These are phyloP conservation scores for Tuber melanosporum DNA, from an alignment of 495 filamentous ascomycete genomes.

Conservation along the genomic window DNA sequence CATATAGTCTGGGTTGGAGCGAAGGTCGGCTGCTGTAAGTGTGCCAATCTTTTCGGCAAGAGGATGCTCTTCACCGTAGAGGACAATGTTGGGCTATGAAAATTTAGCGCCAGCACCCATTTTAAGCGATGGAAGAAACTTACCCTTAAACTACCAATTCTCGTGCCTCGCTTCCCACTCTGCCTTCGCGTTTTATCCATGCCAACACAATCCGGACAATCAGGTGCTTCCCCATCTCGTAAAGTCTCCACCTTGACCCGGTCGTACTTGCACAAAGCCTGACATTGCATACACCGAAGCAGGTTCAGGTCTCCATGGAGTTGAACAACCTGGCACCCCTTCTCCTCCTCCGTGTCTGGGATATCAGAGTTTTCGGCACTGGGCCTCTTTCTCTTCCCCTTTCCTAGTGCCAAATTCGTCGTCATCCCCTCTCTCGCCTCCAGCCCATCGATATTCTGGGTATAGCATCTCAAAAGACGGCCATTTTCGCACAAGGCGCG, in stretches of 20 bases:
- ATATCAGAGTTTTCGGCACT: conserved; percentile 31
- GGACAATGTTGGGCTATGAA: conserved; percentile 60
- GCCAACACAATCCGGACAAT: conserved; percentile 55
- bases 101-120: conserved; percentile 18
- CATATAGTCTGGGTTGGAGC: conserved; percentile 56
- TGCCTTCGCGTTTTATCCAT: conserved; percentile 54
- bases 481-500: conserved; percentile 55
- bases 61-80: conserved; percentile 67
- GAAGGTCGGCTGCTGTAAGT: conserved; percentile 58
- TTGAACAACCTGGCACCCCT: conserved; percentile 55
- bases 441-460: conserved; percentile 65
- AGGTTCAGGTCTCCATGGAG: conserved; percentile 58
- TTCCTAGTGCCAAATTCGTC: conserved; percentile 49
- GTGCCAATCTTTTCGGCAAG: conserved; percentile 56
- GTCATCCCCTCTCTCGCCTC: conserved; percentile 58
- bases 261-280: conserved; percentile 55
- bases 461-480: conserved; percentile 60
- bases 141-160: conserved; percentile 50
- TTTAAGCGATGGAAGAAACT: conserved; percentile 4
- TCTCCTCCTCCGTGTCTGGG: conserved; percentile 38
- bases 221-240: conserved; percentile 55
- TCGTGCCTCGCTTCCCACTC: conserved; percentile 57
- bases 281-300: conserved; percentile 59
- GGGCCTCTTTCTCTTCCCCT: conserved; percentile 49
- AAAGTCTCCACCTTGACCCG: conserved; percentile 44